Percentiles rank a stretch among this genome's conserved stretches.
phyloP scores from a whole-genome alignment of 2,329 filamentous ascomycete species.

The Fusarium nurragi region DNA sequence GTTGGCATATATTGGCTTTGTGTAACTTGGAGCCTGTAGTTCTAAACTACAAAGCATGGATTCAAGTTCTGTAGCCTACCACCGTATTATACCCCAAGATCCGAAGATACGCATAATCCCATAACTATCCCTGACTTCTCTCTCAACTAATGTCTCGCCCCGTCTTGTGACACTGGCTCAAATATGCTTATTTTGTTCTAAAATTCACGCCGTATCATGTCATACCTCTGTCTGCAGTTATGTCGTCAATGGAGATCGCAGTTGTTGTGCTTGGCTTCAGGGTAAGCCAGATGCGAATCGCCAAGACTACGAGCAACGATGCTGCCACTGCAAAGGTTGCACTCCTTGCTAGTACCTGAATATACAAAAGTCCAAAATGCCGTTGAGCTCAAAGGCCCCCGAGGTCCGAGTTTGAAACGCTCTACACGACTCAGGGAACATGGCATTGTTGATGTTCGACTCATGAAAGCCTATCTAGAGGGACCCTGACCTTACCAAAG shows the following conservation, averaged over 20 bases:
- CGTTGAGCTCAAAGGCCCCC: neutral
- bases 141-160: too few species aligned
- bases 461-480: constrained; percentile 11
- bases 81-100: neutral
- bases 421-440: constrained; percentile 27
- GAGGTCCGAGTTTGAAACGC: neutral
- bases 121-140: neutral
- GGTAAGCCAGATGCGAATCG: neutral
- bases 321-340: neutral
- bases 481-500: constrained; percentile 16
- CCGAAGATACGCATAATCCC: neutral
- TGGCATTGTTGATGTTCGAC: constrained; percentile 23
- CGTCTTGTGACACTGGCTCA: neutral
- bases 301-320: neutral
- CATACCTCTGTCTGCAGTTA: constrained; percentile 5
- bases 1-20: neutral
- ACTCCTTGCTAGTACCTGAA: neutral
- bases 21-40: too few species aligned
- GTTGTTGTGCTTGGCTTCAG: neutral
- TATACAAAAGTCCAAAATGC: neutral
- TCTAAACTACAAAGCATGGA: neutral
- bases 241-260: neutral
- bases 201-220: constrained; percentile 9
- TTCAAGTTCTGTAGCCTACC: neutral
- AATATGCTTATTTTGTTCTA: constrained; percentile 8